phyloP scores from a whole-genome alignment of 2,329 filamentous ascomycete genomes.

The Aspergillus amoenus region DNA sequence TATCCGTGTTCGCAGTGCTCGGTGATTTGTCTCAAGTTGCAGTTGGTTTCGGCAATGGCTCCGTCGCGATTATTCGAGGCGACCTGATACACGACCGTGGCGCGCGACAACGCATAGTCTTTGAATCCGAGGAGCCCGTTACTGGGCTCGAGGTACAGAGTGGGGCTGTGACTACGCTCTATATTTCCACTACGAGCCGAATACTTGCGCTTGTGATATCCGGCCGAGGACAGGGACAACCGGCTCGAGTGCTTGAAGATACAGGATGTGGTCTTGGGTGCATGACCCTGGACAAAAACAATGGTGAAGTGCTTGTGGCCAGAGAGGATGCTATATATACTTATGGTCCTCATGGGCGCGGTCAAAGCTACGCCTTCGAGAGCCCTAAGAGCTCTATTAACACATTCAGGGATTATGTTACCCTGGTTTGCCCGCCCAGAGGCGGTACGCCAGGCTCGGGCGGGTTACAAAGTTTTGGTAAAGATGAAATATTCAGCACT shows the following conservation, averaged over 20 bases:
- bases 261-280: conserved; percentile 89
- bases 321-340: conserved; percentile 95
- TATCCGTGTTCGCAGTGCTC: conserved; percentile 84
- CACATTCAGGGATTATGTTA: conserved; percentile 81
- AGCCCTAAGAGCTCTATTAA: conserved; percentile 80
- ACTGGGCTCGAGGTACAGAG: conserved; percentile 81
- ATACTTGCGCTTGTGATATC: conserved; percentile 85
- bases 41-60: conserved; percentile 92
- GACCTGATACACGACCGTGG: conserved; percentile 95
- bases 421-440: conserved; percentile 77
- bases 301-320: conserved; percentile 85
- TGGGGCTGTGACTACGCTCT: conserved; percentile 70
- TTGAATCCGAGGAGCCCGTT: conserved; percentile 94
- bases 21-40: conserved; percentile 90
- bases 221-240: conserved; percentile 83
- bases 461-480: conserved; percentile 64
- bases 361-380: conserved; percentile 87
- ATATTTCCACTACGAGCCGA: conserved; percentile 85
- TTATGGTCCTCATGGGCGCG: conserved; percentile 80
- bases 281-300: conserved; percentile 80
- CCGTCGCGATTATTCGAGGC: conserved; percentile 88
- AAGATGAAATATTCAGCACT: conserved; percentile 75
- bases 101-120: conserved; percentile 88
- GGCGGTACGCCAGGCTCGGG: conserved; percentile 57
- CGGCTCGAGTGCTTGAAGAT: conserved; percentile 85